These are phyloP conservation scores for Corchorus olitorius DNA, from an alignment of 345 rosid species.

Conservation along the genomic window DNA sequence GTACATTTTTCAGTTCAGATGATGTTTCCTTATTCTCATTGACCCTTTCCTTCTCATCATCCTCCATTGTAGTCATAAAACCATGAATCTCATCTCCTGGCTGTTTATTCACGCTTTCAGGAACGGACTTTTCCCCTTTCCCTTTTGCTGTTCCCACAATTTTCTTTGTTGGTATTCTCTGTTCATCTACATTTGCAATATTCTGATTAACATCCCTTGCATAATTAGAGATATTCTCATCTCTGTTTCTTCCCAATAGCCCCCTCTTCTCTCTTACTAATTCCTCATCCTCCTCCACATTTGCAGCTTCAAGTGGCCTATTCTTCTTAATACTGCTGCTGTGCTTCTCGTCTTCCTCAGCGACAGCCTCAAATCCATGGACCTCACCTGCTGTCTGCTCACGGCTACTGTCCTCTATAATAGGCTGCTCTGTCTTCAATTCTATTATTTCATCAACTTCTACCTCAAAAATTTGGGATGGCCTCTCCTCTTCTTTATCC, in stretches of 20 bases:
- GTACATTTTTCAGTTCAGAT: conserved; percentile 3
- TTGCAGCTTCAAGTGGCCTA: neutral
- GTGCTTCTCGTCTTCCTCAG: neutral
- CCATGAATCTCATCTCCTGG: neutral
- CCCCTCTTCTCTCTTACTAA: neutral
- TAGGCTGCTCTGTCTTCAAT: conserved; percentile 14
- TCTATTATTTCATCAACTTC: conserved; percentile 7
- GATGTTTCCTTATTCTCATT: neutral
- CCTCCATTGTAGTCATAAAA: neutral
- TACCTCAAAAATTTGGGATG: conserved; percentile 16
- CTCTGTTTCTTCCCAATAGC: no score
- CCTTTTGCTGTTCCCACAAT: neutral
- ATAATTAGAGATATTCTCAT: no score
- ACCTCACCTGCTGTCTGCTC: neutral
- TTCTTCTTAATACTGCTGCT: neutral
- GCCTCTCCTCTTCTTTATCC: conserved; percentile 19
- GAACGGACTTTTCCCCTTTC: neutral
- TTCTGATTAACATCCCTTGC: neutral
- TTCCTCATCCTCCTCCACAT: conserved; percentile 6
- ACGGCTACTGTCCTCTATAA: neutral
- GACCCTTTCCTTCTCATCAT: neutral
- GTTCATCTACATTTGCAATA: neutral
- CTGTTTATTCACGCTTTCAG: neutral
- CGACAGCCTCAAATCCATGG: neutral
- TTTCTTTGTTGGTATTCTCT: neutral